Evolutionary conservation across 129 eudicot genomes (phyloP).

Genomic region (Pulicaria dysenterica): DNA sequence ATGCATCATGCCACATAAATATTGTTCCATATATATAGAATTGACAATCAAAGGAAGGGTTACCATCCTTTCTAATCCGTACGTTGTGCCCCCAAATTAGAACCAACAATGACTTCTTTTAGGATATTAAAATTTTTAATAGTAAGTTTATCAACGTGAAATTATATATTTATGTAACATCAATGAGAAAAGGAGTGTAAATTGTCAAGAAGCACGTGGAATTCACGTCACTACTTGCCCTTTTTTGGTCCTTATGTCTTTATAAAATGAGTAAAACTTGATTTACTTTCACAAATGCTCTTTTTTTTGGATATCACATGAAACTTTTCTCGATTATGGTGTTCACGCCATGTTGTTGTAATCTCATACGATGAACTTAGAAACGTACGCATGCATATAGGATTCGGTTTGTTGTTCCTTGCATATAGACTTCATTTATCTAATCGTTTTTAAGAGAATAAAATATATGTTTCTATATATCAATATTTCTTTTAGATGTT

Average conservation of each 20-base stretch:
- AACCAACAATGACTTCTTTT: constrained; percentile 17
- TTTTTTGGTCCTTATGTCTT: neutral
- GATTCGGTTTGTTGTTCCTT: neutral
- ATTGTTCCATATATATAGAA: constrained; percentile 16
- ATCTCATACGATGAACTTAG: neutral
- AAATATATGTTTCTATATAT: no score
- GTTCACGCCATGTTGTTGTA: neutral
- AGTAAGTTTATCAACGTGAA: neutral
- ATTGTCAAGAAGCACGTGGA: neutral
- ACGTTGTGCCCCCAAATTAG: constrained; percentile 7
- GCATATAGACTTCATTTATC: neutral
- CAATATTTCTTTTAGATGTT: no score
- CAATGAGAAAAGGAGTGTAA: neutral
- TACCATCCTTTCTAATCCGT: constrained; percentile 10
- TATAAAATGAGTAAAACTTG: neutral
- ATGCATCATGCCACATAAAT: constrained; percentile 19
- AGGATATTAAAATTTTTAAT: constrained; percentile 9
- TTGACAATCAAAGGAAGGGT: constrained; percentile 18
- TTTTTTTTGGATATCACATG: neutral
- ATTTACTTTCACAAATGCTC: neutral
- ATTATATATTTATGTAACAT: neutral
- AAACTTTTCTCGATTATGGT: constrained; percentile 11
- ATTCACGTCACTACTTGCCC: neutral
- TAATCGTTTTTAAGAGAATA: no score
- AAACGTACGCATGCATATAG: neutral